These are phyloP conservation scores for Vanrija humicola DNA, from an alignment of 1,284 basidiomycete species.

Conservation along the genomic window DNA sequence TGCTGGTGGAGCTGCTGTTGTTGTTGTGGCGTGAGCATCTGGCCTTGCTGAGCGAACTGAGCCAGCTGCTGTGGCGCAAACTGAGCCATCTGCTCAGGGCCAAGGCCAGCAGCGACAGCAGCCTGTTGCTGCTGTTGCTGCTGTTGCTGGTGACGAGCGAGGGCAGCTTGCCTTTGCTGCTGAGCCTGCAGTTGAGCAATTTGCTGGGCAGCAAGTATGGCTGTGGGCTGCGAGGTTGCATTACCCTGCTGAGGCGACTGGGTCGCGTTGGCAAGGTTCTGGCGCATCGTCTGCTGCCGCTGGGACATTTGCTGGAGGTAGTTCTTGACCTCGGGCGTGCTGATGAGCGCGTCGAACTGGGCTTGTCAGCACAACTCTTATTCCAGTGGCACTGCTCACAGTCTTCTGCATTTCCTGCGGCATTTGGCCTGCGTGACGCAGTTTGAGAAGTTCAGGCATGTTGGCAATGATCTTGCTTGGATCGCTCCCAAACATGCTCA, in stretches of 20 bases:
- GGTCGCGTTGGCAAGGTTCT: constrained; percentile 9
- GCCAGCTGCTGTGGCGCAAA: constrained; percentile 18
- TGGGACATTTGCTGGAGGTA: constrained; percentile 12
- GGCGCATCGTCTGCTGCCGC: constrained; percentile 10
- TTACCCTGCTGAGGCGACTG: background rate
- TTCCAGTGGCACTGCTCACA: constrained; percentile 1
- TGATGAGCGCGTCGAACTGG: constrained; percentile 17
- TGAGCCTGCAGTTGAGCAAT: constrained; percentile 19
- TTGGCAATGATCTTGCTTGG: constrained; percentile 11
- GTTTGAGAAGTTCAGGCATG: constrained; percentile 18
- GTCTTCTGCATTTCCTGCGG: constrained; percentile 16
- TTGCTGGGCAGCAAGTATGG: constrained; percentile 23
- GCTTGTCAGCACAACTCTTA: background rate
- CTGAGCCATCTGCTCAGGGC: constrained; percentile 9
- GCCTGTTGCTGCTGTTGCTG: constrained; percentile 16
- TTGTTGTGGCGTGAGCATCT: constrained; percentile 14
- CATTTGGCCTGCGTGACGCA: constrained; percentile 15
- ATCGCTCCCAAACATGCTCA: constrained; percentile 11
- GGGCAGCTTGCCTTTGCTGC: constrained; percentile 11
- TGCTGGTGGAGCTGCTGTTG: constrained; percentile 18
- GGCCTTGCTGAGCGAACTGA: constrained; percentile 13
- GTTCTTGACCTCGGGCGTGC: constrained; percentile 15
- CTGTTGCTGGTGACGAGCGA: constrained; percentile 14
- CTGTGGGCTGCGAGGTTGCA: constrained; percentile 13
- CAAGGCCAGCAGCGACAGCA: constrained; percentile 7